Conservation (phyloP, 1,139 yeast genomes). For the Maudiozyma humilis region DNA sequence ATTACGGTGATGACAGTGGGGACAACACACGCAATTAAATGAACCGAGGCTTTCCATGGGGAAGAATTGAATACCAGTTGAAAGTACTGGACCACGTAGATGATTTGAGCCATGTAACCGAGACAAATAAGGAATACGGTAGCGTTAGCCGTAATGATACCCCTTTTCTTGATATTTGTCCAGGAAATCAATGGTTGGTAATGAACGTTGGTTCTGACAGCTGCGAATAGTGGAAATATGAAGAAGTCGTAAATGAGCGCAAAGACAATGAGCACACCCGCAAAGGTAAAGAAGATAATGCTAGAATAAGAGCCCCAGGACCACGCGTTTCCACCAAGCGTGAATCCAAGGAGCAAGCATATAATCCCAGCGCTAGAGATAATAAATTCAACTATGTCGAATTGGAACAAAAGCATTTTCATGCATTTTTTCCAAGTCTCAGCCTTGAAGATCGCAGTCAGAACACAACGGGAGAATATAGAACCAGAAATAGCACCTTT, state of each 20-base stretch:
- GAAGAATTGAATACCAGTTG: slow-evolving; percentile 19
- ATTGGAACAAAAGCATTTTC: slow-evolving; percentile 11
- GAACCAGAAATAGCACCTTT: background rate
- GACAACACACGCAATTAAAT: slow-evolving; percentile 46
- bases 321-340: slow-evolving; percentile 44
- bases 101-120: slow-evolving; percentile 15
- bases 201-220: slow-evolving; percentile 8
- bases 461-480: background rate
- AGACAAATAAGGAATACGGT: slow-evolving; percentile 15
- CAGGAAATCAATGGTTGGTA: slow-evolving; percentile 22
- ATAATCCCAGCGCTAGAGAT: slow-evolving; percentile 39
- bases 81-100: slow-evolving; percentile 22
- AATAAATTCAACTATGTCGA: slow-evolving; percentile 45
- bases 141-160: slow-evolving; percentile 17
- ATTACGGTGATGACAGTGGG: slow-evolving; percentile 44
- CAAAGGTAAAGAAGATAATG: slow-evolving; percentile 46
- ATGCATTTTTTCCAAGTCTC: slow-evolving; percentile 8
- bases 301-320: slow-evolving; percentile 51
- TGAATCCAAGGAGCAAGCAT: slow-evolving; percentile 41
- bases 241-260: slow-evolving; percentile 35
- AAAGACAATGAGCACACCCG: slow-evolving; percentile 38
- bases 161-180: slow-evolving; percentile 13
- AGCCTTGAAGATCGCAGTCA: slow-evolving; percentile 2
- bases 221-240: slow-evolving; percentile 12
- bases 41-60: slow-evolving; percentile 53